phyloP scores from a whole-genome alignment of 139 green algal species.

The Asterochloris sp. region DNA sequence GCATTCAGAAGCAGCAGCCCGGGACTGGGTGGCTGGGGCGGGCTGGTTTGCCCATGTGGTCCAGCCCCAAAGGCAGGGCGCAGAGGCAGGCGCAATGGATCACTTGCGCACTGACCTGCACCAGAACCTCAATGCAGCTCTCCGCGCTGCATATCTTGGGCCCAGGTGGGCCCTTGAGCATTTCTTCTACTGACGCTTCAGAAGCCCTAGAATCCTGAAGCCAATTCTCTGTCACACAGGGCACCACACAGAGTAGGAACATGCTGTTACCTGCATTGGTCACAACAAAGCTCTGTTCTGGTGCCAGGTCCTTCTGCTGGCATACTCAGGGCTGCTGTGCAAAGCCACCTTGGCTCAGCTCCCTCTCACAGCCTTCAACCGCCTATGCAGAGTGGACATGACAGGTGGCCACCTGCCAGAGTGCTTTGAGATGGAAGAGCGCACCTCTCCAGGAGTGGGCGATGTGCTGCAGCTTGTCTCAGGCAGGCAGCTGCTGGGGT shows the following conservation, averaged over 20 bases:
- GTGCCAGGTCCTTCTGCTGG: neutral
- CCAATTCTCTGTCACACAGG: too few species aligned
- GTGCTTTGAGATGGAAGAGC: conserved; percentile 39
- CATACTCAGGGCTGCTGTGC: neutral
- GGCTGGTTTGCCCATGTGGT: conserved; percentile 15
- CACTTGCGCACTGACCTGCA: conserved; percentile 26
- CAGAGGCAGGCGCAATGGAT: conserved; percentile 11
- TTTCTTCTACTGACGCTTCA: neutral
- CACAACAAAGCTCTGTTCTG: neutral
- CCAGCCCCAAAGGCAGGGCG: neutral
- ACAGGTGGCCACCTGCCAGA: conserved; percentile 22
- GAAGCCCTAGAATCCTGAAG: too few species aligned
- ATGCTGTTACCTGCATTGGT: neutral
- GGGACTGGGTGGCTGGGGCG: conserved; percentile 16
- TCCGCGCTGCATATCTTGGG: conserved; percentile 38
- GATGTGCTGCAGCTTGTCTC: conserved; percentile 41
- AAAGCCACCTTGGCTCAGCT: neutral
- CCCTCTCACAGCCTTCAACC: neutral
- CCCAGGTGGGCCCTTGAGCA: neutral
- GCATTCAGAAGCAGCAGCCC: neutral
- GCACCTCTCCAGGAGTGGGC: conserved; percentile 8
- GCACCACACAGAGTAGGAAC: too few species aligned
- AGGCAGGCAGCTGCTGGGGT: conserved; percentile 31
- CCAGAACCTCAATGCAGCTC: conserved; percentile 27
- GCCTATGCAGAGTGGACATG: conserved; percentile 17